Evolutionary conservation across 1,284 basidiomycete species (phyloP).

Genomic region (Cystobasidiaceae sp.): DNA sequence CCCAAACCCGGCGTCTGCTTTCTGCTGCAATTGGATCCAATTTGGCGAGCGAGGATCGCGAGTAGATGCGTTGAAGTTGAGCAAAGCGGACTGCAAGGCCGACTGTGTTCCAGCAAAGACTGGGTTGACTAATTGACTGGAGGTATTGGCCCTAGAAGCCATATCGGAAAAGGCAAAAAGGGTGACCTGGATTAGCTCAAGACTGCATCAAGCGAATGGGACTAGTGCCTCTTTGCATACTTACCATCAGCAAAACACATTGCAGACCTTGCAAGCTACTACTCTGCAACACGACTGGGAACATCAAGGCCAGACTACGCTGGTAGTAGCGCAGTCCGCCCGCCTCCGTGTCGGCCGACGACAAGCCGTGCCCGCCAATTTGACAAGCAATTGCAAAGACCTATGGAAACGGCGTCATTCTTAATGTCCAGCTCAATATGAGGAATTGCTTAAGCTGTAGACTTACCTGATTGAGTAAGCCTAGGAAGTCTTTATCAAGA

Average conservation of each 20-base stretch:
- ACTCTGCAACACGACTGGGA: not conserved
- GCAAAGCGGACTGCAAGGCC: constrained; percentile 17
- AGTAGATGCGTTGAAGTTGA: constrained; percentile 4
- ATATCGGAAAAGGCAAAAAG: not conserved
- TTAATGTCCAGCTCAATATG: no score
- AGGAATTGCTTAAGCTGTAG: not conserved
- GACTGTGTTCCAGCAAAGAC: constrained; percentile 22
- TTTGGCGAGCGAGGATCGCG: not conserved
- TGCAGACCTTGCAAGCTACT: constrained; percentile 14
- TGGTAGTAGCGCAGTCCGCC: constrained; percentile 18
- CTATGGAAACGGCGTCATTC: not conserved
- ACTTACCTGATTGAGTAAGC: constrained; percentile 4
- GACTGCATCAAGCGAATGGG: no score
- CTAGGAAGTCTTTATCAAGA: constrained; percentile 9
- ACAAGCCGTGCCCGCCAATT: not conserved
- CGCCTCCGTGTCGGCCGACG: not conserved
- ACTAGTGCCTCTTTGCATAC: not conserved
- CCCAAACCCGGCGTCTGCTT: constrained; percentile 11
- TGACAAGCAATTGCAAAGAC: constrained; percentile 21
- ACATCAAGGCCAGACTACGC: constrained; percentile 10
- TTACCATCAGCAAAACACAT: constrained; percentile 18
- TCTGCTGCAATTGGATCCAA: constrained; percentile 16
- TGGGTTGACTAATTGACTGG: constrained; percentile 1
- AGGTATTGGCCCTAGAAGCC: not conserved
- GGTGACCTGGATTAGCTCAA: no score